These are phyloP conservation scores for Hippophae rhamnoides DNA, from an alignment of 306 rosid genomes.

Conservation along the genomic window DNA sequence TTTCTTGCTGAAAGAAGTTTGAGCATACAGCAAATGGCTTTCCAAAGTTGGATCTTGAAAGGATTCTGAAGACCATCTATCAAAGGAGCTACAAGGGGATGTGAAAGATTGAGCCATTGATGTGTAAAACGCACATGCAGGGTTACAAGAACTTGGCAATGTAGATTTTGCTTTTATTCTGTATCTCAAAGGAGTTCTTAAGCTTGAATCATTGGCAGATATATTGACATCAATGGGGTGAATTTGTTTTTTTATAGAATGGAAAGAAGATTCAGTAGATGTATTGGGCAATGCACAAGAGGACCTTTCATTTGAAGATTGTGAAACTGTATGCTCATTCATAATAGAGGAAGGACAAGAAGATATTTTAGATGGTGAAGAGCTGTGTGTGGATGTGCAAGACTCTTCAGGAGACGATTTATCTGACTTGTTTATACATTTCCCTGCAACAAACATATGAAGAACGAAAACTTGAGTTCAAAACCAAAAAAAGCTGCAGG, in stretches of 20 bases:
- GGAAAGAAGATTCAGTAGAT: conserved; percentile 9
- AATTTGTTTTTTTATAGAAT: conserved; percentile 4
- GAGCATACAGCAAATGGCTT: neutral
- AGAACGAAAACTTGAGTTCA: conserved; percentile 1
- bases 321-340: conserved; percentile 1
- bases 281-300: conserved; percentile 3
- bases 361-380: conserved; percentile 15
- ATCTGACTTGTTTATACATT: conserved; percentile 10
- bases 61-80: conserved; percentile 23
- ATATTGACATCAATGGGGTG: conserved; percentile 1
- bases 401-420: conserved; percentile 17
- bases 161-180: conserved; percentile 7
- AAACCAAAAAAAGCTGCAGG: neutral
- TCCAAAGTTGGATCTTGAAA: conserved; percentile 11
- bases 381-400: neutral
- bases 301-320: conserved; percentile 7
- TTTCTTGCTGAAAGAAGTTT: neutral
- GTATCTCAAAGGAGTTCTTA: conserved; percentile 12
- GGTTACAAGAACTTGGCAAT: conserved; percentile 6
- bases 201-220: conserved; percentile 2
- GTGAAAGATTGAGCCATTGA: conserved; percentile 19
- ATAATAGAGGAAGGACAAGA: neutral
- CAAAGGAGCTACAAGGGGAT: conserved; percentile 23
- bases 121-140: conserved; percentile 10
- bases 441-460: conserved; percentile 22